Percentiles rank a stretch among this genome's conserved stretches.
These are phyloP conservation scores for Leishmania arabica DNA, from an alignment of 208 protist species.

Conservation along the genomic window DNA sequence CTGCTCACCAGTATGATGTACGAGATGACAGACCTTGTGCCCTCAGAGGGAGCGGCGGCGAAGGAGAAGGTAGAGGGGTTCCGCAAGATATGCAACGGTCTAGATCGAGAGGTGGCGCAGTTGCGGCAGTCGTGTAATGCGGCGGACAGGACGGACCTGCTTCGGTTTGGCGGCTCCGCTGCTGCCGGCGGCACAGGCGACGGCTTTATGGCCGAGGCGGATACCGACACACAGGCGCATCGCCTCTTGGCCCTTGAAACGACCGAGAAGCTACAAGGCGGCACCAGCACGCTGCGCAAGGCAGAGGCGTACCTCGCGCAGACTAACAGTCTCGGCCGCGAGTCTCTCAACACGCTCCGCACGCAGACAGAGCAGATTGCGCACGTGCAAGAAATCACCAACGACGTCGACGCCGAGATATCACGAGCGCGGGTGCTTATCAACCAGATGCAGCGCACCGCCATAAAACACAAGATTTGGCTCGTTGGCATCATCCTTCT, in stretches of 20 bases:
- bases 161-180: constrained; percentile 32
- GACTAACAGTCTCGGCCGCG: constrained; percentile 48
- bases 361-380: constrained; percentile 71
- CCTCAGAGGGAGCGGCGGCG: constrained; percentile 23
- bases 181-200: constrained; percentile 7
- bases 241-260: constrained; percentile 51
- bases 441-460: constrained; percentile 71
- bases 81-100: constrained; percentile 22
- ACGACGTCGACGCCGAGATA: constrained; percentile 68
- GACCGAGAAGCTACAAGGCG: constrained; percentile 57
- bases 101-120: constrained; percentile 43
- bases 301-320: constrained; percentile 63
- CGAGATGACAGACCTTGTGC: constrained; percentile 53
- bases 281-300: constrained; percentile 52
- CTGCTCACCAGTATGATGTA: constrained; percentile 75
- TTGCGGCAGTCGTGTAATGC: constrained; percentile 46
- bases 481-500: constrained; percentile 51
- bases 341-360: constrained; percentile 50
- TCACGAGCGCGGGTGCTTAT: constrained; percentile 54
- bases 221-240: constrained; percentile 44
- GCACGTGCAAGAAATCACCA: constrained; percentile 45
- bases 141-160: constrained; percentile 60
- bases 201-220: constrained; percentile 30
- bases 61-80: constrained; percentile 49
- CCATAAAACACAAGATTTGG: constrained; percentile 61